Evolutionary conservation across 768 basidiomycete genomes (phyloP).

Genomic region (Hericium rajendrae): DNA sequence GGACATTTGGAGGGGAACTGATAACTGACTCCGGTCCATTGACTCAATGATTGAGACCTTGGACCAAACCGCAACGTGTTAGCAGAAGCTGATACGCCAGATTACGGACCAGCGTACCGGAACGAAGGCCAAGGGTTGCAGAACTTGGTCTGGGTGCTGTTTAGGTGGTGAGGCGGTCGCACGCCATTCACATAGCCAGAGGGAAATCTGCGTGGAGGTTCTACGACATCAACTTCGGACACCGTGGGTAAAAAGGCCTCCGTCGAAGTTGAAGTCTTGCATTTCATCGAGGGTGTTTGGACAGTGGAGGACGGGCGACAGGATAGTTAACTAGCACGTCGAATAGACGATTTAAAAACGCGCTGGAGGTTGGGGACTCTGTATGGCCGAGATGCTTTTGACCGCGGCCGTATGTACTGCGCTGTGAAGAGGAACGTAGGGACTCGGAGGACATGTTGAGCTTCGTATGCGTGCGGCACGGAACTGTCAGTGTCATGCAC

Average conservation of each 20-base stretch:
- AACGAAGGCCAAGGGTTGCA: slow-evolving; percentile 13
- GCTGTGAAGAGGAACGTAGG: background rate
- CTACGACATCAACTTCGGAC: slow-evolving; percentile 1
- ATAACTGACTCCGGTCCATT: slow-evolving; percentile 9
- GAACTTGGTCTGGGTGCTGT: slow-evolving; percentile 6
- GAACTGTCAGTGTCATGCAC: too few species aligned
- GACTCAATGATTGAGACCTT: slow-evolving; percentile 7
- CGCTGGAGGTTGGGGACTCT: too few species aligned
- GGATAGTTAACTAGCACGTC: too few species aligned
- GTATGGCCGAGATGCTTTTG: too few species aligned
- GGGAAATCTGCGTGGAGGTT: slow-evolving; percentile 9
- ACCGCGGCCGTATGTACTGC: too few species aligned
- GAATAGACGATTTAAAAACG: too few species aligned
- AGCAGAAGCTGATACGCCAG: background rate
- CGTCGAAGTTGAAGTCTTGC: too few species aligned
- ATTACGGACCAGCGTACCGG: slow-evolving; percentile 2
- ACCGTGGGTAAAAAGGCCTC: background rate
- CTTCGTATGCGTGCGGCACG: too few species aligned
- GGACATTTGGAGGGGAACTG: background rate
- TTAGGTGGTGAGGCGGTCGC: slow-evolving; percentile 9
- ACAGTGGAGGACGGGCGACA: too few species aligned
- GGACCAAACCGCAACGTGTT: background rate
- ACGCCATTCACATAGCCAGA: background rate
- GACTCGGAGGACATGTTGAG: background rate
- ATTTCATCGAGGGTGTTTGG: too few species aligned